Conservation (phyloP, 768 basidiomycete species). For the Podaxis sp. region DNA sequence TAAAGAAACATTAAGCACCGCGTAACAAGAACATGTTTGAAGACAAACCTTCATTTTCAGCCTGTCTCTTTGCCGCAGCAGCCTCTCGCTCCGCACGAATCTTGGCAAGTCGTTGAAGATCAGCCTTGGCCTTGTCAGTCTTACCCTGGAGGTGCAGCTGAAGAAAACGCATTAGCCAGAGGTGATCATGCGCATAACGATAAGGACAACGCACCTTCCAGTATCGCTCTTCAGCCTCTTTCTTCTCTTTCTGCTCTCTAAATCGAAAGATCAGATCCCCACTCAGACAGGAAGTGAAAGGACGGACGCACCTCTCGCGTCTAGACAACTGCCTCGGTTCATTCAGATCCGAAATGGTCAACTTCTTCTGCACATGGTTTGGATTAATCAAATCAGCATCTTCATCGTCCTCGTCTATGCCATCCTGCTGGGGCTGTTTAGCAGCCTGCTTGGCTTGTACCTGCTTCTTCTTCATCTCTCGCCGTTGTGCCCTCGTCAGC, state of each 20-base stretch:
- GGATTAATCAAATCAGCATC: constrained; percentile 77
- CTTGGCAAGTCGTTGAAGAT: constrained; percentile 82
- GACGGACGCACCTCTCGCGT: constrained; percentile 53
- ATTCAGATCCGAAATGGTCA: constrained; percentile 75
- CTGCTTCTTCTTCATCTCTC: constrained; percentile 85
- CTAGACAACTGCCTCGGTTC: constrained; percentile 61
- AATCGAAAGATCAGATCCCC: background rate
- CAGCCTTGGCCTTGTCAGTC: constrained; percentile 87
- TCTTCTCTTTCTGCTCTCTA: constrained; percentile 91
- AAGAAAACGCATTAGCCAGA: constrained; percentile 4
- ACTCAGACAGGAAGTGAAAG: background rate
- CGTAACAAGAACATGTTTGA: background rate
- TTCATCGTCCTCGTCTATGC: constrained; percentile 44
- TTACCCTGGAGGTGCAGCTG: constrained; percentile 78
- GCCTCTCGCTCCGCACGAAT: constrained; percentile 87
- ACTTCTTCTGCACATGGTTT: constrained; percentile 70
- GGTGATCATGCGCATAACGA: background rate
- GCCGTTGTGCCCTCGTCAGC: constrained; percentile 68
- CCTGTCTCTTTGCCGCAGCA: constrained; percentile 84
- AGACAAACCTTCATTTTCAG: constrained; percentile 77
- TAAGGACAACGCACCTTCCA: constrained; percentile 60
- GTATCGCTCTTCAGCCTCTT: constrained; percentile 84
- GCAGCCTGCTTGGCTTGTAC: constrained; percentile 48
- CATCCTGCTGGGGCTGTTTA: constrained; percentile 39
- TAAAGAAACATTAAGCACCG: constrained; percentile 20